These are phyloP conservation scores for Aspergillus panamensis DNA, from an alignment of 495 filamentous ascomycete species.

Conservation along the genomic window DNA sequence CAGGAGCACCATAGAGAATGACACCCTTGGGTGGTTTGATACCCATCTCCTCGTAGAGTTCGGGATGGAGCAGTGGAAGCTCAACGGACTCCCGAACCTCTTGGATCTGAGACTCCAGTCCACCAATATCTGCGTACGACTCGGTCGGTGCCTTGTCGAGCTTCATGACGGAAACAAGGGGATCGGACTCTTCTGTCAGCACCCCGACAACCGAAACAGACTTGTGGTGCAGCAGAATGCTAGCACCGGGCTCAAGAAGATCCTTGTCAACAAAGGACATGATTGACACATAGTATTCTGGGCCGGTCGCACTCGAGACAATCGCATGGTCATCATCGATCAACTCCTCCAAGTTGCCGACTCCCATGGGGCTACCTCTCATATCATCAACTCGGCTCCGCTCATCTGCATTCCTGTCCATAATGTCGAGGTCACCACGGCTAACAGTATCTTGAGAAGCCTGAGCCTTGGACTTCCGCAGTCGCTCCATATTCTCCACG, in stretches of 20 bases:
- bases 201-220: slow-evolving; percentile 97
- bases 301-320: slow-evolving; percentile 93
- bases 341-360: slow-evolving; percentile 96
- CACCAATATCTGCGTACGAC: slow-evolving; percentile 98
- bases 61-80: slow-evolving; percentile 90
- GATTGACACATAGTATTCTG: slow-evolving; percentile 99
- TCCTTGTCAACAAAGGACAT: slow-evolving; percentile 99
- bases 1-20: slow-evolving; percentile 95
- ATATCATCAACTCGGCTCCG: slow-evolving; percentile 96
- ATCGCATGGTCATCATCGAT: slow-evolving; percentile 99
- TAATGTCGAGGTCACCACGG: slow-evolving; percentile 41
- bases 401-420: slow-evolving; percentile 86
- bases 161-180: slow-evolving; percentile 98
- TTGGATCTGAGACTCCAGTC: slow-evolving; percentile 91
- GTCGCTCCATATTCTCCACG: slow-evolving; percentile 95
- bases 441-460: slow-evolving; percentile 55
- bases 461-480: slow-evolving; percentile 88
- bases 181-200: slow-evolving; percentile 93
- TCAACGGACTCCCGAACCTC: slow-evolving; percentile 97
- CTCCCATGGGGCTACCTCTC: slow-evolving; percentile 97
- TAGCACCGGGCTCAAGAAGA: slow-evolving; percentile 91
- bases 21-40: slow-evolving; percentile 99
- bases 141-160: slow-evolving; percentile 98
- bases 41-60: slow-evolving; percentile 99
- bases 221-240: slow-evolving; percentile 95